Conservation (phyloP, 305 asterid species). For the Fraxinus baroniana region DNA sequence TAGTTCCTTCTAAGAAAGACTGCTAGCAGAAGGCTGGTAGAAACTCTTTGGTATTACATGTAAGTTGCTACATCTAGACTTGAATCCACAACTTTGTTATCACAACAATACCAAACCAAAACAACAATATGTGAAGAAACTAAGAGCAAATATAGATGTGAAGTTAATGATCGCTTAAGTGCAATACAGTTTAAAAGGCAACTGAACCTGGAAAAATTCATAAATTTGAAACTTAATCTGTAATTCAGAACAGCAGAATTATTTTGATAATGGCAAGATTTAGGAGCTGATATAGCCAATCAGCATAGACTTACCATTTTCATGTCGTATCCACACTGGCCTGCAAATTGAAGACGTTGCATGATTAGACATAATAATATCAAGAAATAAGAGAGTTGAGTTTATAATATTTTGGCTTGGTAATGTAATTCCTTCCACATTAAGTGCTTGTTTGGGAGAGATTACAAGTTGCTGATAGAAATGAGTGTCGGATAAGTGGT, state of each 20-base stretch:
- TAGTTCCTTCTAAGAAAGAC: conserved; percentile 17
- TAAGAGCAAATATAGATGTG: neutral
- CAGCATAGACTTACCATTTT: conserved; percentile 46
- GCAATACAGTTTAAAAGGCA: neutral
- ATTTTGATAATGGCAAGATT: neutral
- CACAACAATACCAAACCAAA: conserved; percentile 6
- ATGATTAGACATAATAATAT: conserved; percentile 28
- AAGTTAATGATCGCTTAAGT: neutral
- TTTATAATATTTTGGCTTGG: neutral
- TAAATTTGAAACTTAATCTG: conserved; percentile 7
- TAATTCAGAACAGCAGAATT: neutral
- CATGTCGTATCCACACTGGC: conserved; percentile 74
- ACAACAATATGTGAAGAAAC: conserved; percentile 9
- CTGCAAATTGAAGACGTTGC: conserved; percentile 48
- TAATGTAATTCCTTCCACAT: neutral
- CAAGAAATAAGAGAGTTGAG: conserved; percentile 8
- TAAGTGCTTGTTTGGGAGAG: neutral
- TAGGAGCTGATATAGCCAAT: neutral
- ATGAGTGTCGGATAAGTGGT: neutral
- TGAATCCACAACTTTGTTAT: neutral
- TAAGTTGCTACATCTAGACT: neutral
- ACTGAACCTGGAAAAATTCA: conserved; percentile 18
- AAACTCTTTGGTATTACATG: conserved; percentile 1
- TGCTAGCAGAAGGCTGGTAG: neutral
- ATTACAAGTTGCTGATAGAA: neutral